phyloP scores from a whole-genome alignment of 2,329 filamentous ascomycete genomes.

The Scopulariopsis brevicaulis region DNA sequence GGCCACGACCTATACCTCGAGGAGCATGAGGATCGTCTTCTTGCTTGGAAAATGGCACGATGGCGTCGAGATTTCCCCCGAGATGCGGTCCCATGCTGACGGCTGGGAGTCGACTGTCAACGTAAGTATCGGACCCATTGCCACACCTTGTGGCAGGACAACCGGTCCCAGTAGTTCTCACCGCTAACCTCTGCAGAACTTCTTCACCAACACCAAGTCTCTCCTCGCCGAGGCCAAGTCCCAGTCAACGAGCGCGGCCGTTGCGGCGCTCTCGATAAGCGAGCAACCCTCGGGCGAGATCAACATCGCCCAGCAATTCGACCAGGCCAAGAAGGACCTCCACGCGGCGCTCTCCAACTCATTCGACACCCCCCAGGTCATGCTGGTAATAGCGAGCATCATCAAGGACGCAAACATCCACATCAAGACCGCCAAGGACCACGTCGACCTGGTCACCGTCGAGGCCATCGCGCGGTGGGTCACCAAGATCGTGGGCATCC shows the following conservation, averaged over 20 bases:
- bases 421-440: conserved; percentile 32
- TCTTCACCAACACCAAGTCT: conserved; percentile 46
- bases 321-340: conserved; percentile 43
- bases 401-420: conserved; percentile 66
- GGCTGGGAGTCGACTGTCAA: conserved; percentile 74
- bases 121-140: conserved; percentile 21
- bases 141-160: background rate
- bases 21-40: conserved; percentile 76
- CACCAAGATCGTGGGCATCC: conserved; percentile 72
- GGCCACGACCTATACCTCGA: conserved; percentile 56
- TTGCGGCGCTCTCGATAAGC: conserved; percentile 26
- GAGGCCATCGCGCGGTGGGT: conserved; percentile 62
- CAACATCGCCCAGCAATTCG: conserved; percentile 14
- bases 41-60: conserved; percentile 83
- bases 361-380: conserved; percentile 73
- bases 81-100: conserved; percentile 62
- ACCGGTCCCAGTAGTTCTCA: background rate
- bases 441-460: conserved; percentile 31
- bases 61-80: conserved; percentile 79
- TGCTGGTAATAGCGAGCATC: conserved; percentile 67
- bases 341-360: conserved; percentile 62
- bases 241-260: conserved; percentile 9
- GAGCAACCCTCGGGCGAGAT: conserved; percentile 12
- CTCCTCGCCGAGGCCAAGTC: conserved; percentile 32
- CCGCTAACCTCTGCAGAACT: conserved; percentile 30